Evolutionary conservation across 371 early-diverging fungal genomes (phyloP).

Genomic region (Paraphysoderma sedebokerense): DNA sequence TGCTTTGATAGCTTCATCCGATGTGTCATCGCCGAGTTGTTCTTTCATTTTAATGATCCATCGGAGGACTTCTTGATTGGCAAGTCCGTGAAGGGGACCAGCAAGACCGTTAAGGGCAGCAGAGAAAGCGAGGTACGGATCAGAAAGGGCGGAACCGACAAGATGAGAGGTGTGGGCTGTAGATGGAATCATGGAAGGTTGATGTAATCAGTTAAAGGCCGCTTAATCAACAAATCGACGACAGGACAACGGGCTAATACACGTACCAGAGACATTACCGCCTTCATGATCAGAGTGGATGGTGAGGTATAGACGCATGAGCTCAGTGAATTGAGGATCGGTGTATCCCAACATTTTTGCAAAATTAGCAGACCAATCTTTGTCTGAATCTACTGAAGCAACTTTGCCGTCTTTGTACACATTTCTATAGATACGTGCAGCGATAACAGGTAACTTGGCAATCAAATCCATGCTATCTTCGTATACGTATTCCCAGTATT

Average conservation of each 20-base stretch:
- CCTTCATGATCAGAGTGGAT: constrained; percentile 99
- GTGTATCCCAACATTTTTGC: constrained; percentile 81
- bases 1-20: constrained; percentile 85
- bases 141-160: constrained; percentile 92
- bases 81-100: constrained; percentile 97
- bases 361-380: constrained; percentile 91
- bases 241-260: constrained; percentile 23
- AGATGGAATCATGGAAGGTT: constrained; percentile 12
- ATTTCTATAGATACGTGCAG: constrained; percentile 96
- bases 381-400: constrained; percentile 54
- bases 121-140: constrained; percentile 94
- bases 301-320: constrained; percentile 95
- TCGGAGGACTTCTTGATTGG: constrained; percentile 97
- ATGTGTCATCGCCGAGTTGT: constrained; percentile 58
- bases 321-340: constrained; percentile 77
- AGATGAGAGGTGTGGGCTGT: constrained; percentile 61
- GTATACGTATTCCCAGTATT: constrained; percentile 93
- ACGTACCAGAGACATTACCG: constrained; percentile 92
- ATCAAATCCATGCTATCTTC: constrained; percentile 96
- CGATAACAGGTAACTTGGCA: constrained; percentile 91
- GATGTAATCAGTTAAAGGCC: background rate
- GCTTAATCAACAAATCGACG: background rate
- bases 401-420: constrained; percentile 93
- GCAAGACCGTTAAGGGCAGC: constrained; percentile 96
- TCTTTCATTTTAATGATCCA: constrained; percentile 89